Evolutionary conservation across 495 filamentous ascomycete species (phyloP).

Genomic region (Penicillium fimorum): DNA sequence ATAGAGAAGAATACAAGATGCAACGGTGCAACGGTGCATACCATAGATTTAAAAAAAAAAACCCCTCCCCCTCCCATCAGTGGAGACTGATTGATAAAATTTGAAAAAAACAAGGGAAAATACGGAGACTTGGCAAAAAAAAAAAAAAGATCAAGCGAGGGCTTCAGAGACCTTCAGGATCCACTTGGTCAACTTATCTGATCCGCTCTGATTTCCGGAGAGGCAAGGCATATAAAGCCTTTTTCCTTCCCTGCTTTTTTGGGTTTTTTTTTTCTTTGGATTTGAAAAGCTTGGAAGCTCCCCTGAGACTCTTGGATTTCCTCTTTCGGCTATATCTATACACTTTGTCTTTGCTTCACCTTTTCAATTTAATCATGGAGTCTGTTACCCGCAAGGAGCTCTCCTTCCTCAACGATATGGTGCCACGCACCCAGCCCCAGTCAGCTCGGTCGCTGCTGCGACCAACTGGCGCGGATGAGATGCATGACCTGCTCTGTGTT

Average conservation of each 20-base stretch:
- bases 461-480: slow-evolving; percentile 47
- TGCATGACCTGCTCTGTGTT: slow-evolving; percentile 83
- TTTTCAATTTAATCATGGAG: slow-evolving; percentile 17
- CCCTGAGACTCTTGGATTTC: not conserved
- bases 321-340: not conserved
- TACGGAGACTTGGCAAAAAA: slow-evolving; percentile 14
- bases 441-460: slow-evolving; percentile 24
- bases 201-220: slow-evolving; percentile 21
- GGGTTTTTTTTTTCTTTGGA: not conserved
- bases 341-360: not conserved
- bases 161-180: slow-evolving; percentile 5
- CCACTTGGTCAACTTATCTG: slow-evolving; percentile 32
- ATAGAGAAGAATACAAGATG: no score
- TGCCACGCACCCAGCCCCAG: slow-evolving; percentile 17
- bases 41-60: slow-evolving; percentile 11
- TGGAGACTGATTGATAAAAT: slow-evolving; percentile 32
- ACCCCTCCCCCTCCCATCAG: not conserved
- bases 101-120: not conserved
- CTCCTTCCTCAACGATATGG: slow-evolving; percentile 19
- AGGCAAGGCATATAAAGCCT: slow-evolving; percentile 10
- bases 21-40: no score
- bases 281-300: slow-evolving; percentile 1
- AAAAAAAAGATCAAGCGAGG: slow-evolving; percentile 12
- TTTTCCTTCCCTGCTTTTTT: slow-evolving; percentile 13
- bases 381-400: slow-evolving; percentile 26